Evolutionary conservation across 345 rosid species (phyloP), one percentile per base, ranked within the genome.

Genomic region (Brassica rapa): DNA sequence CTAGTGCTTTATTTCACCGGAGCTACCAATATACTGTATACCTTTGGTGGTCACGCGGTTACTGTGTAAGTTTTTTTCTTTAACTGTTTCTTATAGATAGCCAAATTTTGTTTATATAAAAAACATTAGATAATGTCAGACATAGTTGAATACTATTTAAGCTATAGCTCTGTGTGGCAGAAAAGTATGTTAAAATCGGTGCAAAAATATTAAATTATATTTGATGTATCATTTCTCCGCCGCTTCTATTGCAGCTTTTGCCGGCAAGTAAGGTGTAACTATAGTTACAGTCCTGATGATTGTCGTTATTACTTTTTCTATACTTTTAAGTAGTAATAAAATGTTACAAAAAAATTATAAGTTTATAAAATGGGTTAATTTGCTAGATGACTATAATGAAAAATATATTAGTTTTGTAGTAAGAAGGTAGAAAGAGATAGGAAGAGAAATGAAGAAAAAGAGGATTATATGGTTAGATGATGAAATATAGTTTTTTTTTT

Each of bases 31-130:
- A 89, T 95, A 23, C 88, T 95, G 74, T 95, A 95, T 81, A 95
- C 99, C 30, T 95, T 93, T 39, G 99, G 99, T 25, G 99, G 99
- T 39, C 99, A 95, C 69, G 99, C 99, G 8, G 99, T 95, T 80
- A 95, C 99, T 49, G 99, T 95, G 99, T 95, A 87, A 86, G 96
- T 77, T 70, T 41, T 37, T 41, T 41, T 29, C 73, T 29, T 66
- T 35, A 32, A 21, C 14, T 68, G 11, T 23, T 51, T 2, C 46
- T 70, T 62, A 66, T 66, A 60, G 51, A 65, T 66, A 70, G 25
- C 27, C 0, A 15, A 64, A 27, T 6, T 77, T 16, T 62, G 8
- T 72, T 2, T 19, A 3, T 0, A 4, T 25, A n/a, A 71, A 70
- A 41, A 51, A 35, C 49, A 61, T 33, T 73, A 61, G 62, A 68